A percentile compares a stretch with the other conserved stretches of the same genome.
These are phyloP conservation scores for Colletotrichum sp. DNA, from an alignment of 2,329 filamentous ascomycete genomes.

Conservation along the genomic window DNA sequence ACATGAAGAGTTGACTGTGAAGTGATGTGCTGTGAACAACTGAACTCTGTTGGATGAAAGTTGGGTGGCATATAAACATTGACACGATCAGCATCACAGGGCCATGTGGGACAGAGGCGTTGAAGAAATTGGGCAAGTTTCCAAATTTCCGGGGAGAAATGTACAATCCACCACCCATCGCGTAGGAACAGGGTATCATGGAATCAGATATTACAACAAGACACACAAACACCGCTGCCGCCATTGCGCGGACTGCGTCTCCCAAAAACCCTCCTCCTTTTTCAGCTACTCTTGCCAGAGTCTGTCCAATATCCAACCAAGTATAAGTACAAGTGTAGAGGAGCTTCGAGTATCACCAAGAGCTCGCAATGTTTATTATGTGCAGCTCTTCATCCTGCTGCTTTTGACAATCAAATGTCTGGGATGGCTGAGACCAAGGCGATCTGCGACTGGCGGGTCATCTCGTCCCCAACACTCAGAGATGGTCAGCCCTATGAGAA, in stretches of 20 bases:
- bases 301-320: neutral
- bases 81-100: neutral
- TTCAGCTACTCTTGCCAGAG: neutral
- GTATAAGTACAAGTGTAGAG: constrained; percentile 1
- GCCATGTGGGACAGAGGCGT: neutral
- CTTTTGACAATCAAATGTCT: neutral
- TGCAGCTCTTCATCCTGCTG: neutral
- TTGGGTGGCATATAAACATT: neutral
- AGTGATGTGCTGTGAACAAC: neutral
- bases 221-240: neutral
- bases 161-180: constrained; percentile 1
- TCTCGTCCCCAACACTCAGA: neutral
- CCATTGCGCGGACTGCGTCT: neutral
- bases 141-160: neutral
- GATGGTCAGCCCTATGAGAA: neutral
- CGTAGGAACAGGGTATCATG: constrained; percentile 15
- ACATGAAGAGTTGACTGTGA: neutral
- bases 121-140: neutral
- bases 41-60: neutral
- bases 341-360: neutral
- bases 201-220: constrained; percentile 4
- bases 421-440: neutral
- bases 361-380: neutral
- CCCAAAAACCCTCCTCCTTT: neutral
- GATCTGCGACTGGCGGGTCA: neutral